These are phyloP conservation scores for Lactifluus piperatus DNA, from an alignment of 768 basidiomycete species.

Conservation along the genomic window DNA sequence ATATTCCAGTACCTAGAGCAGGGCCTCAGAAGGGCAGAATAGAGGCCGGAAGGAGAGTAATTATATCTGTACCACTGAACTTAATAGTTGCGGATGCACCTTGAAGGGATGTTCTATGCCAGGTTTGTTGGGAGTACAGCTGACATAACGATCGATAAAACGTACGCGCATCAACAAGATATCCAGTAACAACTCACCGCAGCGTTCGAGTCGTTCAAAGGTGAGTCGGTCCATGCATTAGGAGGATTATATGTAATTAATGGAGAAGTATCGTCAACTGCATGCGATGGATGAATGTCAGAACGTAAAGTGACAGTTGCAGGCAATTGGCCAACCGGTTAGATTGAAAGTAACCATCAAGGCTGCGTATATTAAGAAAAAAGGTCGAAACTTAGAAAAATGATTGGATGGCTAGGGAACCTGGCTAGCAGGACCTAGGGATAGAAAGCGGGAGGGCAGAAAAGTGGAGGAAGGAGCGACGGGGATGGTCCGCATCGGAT, in stretches of 20 bases:
- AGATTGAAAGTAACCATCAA: slow-evolving; percentile 43
- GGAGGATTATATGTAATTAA: slow-evolving; percentile 42
- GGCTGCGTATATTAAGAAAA: slow-evolving; percentile 24
- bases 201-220: slow-evolving; percentile 34
- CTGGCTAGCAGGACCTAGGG: slow-evolving; percentile 11
- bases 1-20: slow-evolving; percentile 36
- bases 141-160: slow-evolving; percentile 15
- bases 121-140: slow-evolving; percentile 38
- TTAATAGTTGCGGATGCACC: slow-evolving; percentile 43
- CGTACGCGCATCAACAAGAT: neutral
- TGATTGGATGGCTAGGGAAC: neutral
- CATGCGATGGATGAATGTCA: neutral
- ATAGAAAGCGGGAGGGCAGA: neutral
- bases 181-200: slow-evolving; percentile 18
- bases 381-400: neutral
- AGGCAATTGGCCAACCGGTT: slow-evolving; percentile 28
- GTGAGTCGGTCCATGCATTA: slow-evolving; percentile 42
- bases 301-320: neutral
- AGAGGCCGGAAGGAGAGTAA: neutral
- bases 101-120: slow-evolving; percentile 35
- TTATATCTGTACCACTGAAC: slow-evolving; percentile 40
- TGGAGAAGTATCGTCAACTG: slow-evolving; percentile 52
- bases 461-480: neutral
- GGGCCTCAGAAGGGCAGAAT: neutral
- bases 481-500: neutral